Evolutionary conservation across 352 stramenopile species (phyloP).

Genomic region (Globisporangium abappressorium): DNA sequence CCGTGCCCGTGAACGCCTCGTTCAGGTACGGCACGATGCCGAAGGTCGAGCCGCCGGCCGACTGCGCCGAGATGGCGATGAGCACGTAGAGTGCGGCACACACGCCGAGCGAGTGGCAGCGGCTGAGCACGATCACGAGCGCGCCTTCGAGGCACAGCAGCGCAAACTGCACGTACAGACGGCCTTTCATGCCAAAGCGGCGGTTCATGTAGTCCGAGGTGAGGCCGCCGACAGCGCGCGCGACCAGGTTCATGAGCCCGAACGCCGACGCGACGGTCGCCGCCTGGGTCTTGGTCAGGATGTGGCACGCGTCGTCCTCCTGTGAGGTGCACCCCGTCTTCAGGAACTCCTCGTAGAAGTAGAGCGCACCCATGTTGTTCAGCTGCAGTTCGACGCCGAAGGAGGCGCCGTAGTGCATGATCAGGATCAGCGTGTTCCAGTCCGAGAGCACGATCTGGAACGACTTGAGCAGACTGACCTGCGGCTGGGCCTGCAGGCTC

Average conservation of each 20-base stretch:
- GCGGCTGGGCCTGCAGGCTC: slow-evolving; percentile 14
- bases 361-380: slow-evolving; percentile 94
- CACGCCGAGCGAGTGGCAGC: slow-evolving; percentile 56
- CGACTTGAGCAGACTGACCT: slow-evolving; percentile 28
- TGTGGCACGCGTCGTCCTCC: slow-evolving; percentile 28
- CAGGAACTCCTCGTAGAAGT: slow-evolving; percentile 91
- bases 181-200: slow-evolving; percentile 87
- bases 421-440: slow-evolving; percentile 91
- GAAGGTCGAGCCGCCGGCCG: slow-evolving; percentile 63
- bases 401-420: slow-evolving; percentile 91
- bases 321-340: slow-evolving; percentile 39
- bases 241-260: slow-evolving; percentile 94
- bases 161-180: slow-evolving; percentile 80
- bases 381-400: slow-evolving; percentile 96
- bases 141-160: slow-evolving; percentile 72
- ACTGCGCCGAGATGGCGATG: slow-evolving; percentile 91
- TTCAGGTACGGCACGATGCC: slow-evolving; percentile 76
- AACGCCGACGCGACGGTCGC: slow-evolving; percentile 90
- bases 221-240: slow-evolving; percentile 85
- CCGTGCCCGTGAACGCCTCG: slow-evolving; percentile 57
- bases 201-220: slow-evolving; percentile 83
- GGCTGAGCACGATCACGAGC: slow-evolving; percentile 88
- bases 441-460: slow-evolving; percentile 70
- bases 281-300: slow-evolving; percentile 57
- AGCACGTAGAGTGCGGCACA: slow-evolving; percentile 89